These are phyloP conservation scores for Nicotiana tomentosiformis DNA, from an alignment of 257 asterid species.

Conservation along the genomic window DNA sequence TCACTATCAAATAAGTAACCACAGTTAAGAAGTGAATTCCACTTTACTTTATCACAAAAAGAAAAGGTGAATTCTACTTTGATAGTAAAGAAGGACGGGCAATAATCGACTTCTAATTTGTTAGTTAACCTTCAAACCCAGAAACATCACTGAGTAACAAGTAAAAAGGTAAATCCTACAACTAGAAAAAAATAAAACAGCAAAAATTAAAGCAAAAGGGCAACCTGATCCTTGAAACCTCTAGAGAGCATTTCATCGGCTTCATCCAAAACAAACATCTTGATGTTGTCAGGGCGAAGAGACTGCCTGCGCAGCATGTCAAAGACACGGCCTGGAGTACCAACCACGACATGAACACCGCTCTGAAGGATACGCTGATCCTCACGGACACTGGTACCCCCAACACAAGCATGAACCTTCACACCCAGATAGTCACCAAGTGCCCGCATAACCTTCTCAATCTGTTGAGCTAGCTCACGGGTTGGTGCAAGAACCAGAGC, in stretches of 20 bases:
- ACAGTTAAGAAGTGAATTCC: background rate
- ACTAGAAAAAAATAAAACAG: background rate
- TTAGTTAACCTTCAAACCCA: background rate
- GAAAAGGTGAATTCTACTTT: background rate
- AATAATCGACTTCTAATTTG: background rate
- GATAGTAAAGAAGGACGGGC: background rate
- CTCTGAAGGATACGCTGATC: conserved; percentile 47
- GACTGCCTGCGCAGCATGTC: conserved; percentile 10
- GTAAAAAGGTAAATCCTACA: background rate
- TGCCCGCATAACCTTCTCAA: conserved; percentile 65
- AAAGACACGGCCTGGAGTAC: conserved; percentile 45
- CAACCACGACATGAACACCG: conserved; percentile 64
- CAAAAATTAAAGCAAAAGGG: background rate
- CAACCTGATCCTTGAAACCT: conserved; percentile 65
- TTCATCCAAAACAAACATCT: conserved; percentile 59
- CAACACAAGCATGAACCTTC: conserved; percentile 61
- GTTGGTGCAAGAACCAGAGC: conserved; percentile 65
- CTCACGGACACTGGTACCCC: conserved; percentile 34
- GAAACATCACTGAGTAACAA: background rate
- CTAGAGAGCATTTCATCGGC: conserved; percentile 68
- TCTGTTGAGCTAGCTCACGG: conserved; percentile 61
- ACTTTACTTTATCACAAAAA: background rate
- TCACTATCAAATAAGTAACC: background rate
- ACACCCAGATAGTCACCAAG: conserved; percentile 62
- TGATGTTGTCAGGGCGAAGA: conserved; percentile 48